Conservation (phyloP, 2,329 filamentous ascomycete species). For the Laburnicola sp. region DNA sequence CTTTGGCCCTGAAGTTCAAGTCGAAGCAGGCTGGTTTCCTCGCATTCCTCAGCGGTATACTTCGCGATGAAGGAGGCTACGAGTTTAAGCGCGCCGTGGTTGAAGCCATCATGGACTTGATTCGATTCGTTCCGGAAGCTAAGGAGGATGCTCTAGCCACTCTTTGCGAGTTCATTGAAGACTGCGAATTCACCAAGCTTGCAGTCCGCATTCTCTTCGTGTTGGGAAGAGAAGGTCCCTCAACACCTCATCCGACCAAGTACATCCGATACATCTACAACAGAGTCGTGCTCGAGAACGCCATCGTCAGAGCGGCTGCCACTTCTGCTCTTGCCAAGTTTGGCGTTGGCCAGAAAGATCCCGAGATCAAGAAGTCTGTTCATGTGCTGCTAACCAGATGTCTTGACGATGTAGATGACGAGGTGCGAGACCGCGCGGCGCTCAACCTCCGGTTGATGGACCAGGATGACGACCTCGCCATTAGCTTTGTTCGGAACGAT, state of each 20-base stretch:
- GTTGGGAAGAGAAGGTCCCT: constrained; percentile 90
- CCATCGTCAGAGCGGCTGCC: constrained; percentile 89
- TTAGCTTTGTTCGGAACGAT: constrained; percentile 92
- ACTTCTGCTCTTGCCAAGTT: constrained; percentile 97
- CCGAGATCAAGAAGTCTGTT: constrained; percentile 95
- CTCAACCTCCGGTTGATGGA: constrained; percentile 90
- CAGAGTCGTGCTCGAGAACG: constrained; percentile 94
- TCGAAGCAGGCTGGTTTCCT: constrained; percentile 98
- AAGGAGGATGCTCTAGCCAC: constrained; percentile 84
- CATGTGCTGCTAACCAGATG: constrained; percentile 89
- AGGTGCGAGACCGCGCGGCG: constrained; percentile 93
- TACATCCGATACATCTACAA: constrained; percentile 99
- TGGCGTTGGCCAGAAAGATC: constrained; percentile 90
- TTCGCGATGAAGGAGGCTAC: constrained; percentile 95
- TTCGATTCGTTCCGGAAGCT: constrained; percentile 95
- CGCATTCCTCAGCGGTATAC: constrained; percentile 92
- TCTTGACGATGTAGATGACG: constrained; percentile 94
- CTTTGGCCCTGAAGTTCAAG: constrained; percentile 94
- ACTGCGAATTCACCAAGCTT: constrained; percentile 98
- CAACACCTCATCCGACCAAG: constrained; percentile 93
- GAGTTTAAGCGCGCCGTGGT: constrained; percentile 98
- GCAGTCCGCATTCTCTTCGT: constrained; percentile 94
- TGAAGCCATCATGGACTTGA: constrained; percentile 98
- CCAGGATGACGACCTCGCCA: constrained; percentile 84
- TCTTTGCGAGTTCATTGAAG: constrained; percentile 98